A percentile compares a stretch with the other conserved stretches of the same genome.
These are phyloP conservation scores for Mortierella alpina DNA, from an alignment of 192 early-diverging fungal species.

Conservation along the genomic window DNA sequence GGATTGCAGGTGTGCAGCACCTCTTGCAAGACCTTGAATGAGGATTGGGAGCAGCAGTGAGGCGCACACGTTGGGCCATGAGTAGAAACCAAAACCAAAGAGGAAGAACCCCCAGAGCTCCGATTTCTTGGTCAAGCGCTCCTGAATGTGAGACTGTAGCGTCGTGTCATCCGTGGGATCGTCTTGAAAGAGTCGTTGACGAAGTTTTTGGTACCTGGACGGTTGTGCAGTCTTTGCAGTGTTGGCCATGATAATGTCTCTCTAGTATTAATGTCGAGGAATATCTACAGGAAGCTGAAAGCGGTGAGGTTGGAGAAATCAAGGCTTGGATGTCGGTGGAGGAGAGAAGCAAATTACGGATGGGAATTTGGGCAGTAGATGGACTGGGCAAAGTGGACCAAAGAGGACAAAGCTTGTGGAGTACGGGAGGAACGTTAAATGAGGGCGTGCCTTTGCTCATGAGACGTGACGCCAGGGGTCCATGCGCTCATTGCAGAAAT, in stretches of 20 bases:
- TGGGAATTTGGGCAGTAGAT: too few relatives aligned
- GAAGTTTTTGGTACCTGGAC: conserved; percentile 13
- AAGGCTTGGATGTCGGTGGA: not conserved
- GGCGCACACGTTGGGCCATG: conserved; percentile 35
- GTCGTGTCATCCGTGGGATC: conserved; percentile 15
- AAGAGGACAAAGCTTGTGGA: too few relatives aligned
- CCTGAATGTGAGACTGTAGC: conserved; percentile 23
- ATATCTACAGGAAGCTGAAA: not conserved
- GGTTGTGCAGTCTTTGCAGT: not conserved
- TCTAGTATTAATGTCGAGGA: not conserved
- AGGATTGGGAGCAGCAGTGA: conserved; percentile 41
- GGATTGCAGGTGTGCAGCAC: conserved; percentile 24
- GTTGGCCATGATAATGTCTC: not conserved
- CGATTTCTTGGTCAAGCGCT: conserved; percentile 24
- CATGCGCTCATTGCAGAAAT: not conserved
- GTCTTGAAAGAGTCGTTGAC: conserved; percentile 22
- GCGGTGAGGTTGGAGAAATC: not conserved
- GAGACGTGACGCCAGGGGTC: not conserved
- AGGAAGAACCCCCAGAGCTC: conserved; percentile 49
- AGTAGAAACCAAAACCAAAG: conserved; percentile 44
- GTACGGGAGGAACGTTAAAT: too few relatives aligned
- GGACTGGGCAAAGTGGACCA: too few relatives aligned
- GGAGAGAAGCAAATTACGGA: not conserved
- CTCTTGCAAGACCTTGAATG: conserved; percentile 31
- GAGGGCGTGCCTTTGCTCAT: too few relatives aligned